Percentiles rank a stretch among this genome's conserved stretches.
Conservation (phyloP, 805 yeast genomes). For the Ogataea corticis region DNA sequence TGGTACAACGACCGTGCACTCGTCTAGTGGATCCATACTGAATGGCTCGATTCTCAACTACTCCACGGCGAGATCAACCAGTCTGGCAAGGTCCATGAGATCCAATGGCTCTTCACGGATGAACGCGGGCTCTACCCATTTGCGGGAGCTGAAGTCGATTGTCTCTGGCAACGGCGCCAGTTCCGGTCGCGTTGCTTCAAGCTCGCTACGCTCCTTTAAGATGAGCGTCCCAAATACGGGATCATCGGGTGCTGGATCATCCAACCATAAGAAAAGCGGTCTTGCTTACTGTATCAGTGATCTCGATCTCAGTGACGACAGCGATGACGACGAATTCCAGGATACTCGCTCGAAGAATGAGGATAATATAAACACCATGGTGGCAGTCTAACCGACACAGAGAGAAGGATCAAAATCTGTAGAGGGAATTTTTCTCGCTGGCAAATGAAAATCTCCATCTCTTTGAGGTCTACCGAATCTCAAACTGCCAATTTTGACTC, state of each 20-base stretch:
- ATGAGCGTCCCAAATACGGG: constrained; percentile 9
- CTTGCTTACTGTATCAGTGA: constrained; percentile 24
- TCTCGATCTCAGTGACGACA: constrained; percentile 22
- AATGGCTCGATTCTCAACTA: constrained; percentile 13
- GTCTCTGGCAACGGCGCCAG: constrained; percentile 16
- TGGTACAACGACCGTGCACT: constrained; percentile 4
- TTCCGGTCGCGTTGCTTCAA: constrained; percentile 4
- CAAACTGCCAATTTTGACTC: no score
- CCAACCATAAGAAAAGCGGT: constrained; percentile 17
- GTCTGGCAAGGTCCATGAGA: constrained; percentile 2
- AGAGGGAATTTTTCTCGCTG: no score
- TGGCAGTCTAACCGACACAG: neutral
- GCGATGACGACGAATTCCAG: neutral
- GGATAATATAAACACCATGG: neutral
- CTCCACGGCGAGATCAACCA: constrained; percentile 8
- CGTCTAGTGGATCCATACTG: constrained; percentile 12
- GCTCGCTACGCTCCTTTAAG: constrained; percentile 9
- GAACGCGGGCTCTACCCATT: constrained; percentile 32
- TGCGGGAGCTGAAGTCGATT: constrained; percentile 39
- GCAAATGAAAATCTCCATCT: no score
- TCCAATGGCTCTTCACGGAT: constrained; percentile 18
- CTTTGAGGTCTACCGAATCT: no score
- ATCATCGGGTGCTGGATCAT: constrained; percentile 6
- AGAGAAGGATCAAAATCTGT: constrained; percentile 1
- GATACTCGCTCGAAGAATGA: constrained; percentile 10